Evolutionary conservation across 345 rosid species (phyloP).

Genomic region (Hibiscus syriacus): DNA sequence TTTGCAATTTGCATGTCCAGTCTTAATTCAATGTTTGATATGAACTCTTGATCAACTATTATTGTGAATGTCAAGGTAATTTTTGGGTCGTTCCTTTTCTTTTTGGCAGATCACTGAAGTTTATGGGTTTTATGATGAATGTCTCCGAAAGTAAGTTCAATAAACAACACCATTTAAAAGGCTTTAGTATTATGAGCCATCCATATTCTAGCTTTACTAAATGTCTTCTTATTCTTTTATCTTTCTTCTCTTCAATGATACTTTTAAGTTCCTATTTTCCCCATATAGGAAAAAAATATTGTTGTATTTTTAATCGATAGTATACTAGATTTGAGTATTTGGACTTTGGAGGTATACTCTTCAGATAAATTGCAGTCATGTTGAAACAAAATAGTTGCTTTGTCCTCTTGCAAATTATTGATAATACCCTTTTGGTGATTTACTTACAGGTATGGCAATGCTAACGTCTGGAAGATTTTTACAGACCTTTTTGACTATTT

Average conservation of each 20-base stretch:
- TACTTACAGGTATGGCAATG: conserved; percentile 85
- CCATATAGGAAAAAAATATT: conserved; percentile 2
- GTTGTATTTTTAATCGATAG: background rate
- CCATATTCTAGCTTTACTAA: background rate
- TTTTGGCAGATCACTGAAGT: conserved; percentile 90
- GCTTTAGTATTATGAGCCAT: background rate
- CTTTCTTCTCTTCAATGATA: background rate
- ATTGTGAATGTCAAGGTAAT: conserved; percentile 14
- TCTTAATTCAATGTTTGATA: background rate
- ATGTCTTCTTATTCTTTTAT: background rate
- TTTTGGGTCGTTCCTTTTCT: conserved; percentile 9
- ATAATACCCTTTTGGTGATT: conserved; percentile 8
- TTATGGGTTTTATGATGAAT: conserved; percentile 97
- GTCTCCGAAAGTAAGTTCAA: conserved; percentile 85
- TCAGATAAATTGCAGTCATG: background rate
- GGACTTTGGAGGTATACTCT: background rate
- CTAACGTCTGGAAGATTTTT: conserved; percentile 91
- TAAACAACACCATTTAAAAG: conserved; percentile 3
- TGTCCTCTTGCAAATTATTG: background rate
- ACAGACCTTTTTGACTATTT: no score
- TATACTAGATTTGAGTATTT: background rate
- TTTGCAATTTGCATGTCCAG: background rate
- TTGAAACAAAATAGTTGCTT: background rate
- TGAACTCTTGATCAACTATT: background rate
- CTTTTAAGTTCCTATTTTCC: background rate